Conservation (phyloP, 345 rosid genomes). For the Rhizophora apiculata region DNA sequence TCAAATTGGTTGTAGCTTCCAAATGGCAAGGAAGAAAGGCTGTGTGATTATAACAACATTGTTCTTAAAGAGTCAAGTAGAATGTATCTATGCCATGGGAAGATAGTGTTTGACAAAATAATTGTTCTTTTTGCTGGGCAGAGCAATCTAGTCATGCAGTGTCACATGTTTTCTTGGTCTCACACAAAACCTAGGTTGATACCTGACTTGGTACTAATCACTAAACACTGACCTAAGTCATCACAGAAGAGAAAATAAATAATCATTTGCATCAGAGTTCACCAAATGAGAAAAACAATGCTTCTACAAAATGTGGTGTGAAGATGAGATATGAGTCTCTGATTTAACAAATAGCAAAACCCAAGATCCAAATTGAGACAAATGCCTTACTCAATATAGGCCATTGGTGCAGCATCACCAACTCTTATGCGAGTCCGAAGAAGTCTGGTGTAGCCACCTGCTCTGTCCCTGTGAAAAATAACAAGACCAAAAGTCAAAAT, state of each 20-base stretch:
- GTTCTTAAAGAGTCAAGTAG: no score
- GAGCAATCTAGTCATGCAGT: background rate
- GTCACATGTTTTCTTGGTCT: background rate
- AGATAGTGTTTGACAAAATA: no score
- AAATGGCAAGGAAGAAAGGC: no score
- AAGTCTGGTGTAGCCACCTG: slow-evolving; percentile 91
- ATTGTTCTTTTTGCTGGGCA: background rate
- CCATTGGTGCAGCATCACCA: slow-evolving; percentile 97
- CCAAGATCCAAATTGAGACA: background rate
- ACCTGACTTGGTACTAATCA: background rate
- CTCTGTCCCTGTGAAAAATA: slow-evolving; percentile 61
- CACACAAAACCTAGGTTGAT: background rate
- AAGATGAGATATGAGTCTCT: no score
- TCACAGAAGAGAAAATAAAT: background rate
- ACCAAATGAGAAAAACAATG: background rate
- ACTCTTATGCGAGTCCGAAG: slow-evolving; percentile 84
- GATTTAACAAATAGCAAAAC: no score
- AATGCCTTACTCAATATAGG: slow-evolving; percentile 76
- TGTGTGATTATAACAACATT: no score
- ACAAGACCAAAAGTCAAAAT: slow-evolving; percentile 12
- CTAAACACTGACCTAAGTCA: background rate
- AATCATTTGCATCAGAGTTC: background rate
- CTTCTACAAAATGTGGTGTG: background rate
- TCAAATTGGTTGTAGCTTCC: no score
- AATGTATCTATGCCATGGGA: no score